A percentile compares a stretch with the other conserved stretches of the same genome.
These are phyloP conservation scores for Zymoseptoria tritici DNA, from an alignment of 2,329 filamentous ascomycete genomes.

Conservation along the genomic window DNA sequence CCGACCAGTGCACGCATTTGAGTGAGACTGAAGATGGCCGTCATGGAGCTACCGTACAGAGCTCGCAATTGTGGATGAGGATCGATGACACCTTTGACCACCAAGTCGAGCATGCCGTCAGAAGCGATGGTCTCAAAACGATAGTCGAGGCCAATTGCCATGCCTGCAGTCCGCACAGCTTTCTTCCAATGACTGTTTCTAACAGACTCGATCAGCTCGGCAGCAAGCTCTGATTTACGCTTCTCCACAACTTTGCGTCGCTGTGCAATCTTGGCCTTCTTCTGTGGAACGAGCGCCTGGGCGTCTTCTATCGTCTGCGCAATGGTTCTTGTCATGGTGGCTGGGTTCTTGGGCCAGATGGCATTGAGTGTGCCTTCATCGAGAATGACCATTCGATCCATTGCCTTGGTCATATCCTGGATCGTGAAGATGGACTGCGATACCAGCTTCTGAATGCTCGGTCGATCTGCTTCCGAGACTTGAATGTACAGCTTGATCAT, in stretches of 20 bases:
- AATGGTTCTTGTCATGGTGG: slow-evolving; percentile 27
- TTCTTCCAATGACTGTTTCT: slow-evolving; percentile 92
- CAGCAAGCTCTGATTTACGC: slow-evolving; percentile 71
- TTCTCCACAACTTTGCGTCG: slow-evolving; percentile 71
- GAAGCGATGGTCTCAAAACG: slow-evolving; percentile 86
- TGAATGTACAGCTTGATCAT: slow-evolving; percentile 84
- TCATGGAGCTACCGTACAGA: slow-evolving; percentile 74
- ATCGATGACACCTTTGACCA: slow-evolving; percentile 77
- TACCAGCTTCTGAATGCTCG: slow-evolving; percentile 86
- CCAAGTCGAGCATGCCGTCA: slow-evolving; percentile 71
- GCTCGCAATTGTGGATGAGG: slow-evolving; percentile 78
- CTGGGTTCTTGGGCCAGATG: slow-evolving; percentile 53
- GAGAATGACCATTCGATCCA: slow-evolving; percentile 78
- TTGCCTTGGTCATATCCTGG: slow-evolving; percentile 82
- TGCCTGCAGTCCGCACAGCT: slow-evolving; percentile 78
- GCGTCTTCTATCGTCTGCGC: slow-evolving; percentile 48
- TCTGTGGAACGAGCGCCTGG: slow-evolving; percentile 52
- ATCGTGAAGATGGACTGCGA: slow-evolving; percentile 74
- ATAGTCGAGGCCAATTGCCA: slow-evolving; percentile 82
- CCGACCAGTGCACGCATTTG: slow-evolving; percentile 79
- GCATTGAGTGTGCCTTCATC: slow-evolving; percentile 62
- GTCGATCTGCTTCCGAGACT: slow-evolving; percentile 83
- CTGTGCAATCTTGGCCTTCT: slow-evolving; percentile 65
- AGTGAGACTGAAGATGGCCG: slow-evolving; percentile 68
- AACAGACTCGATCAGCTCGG: slow-evolving; percentile 72